Evolutionary conservation across 2,329 filamentous ascomycete species (phyloP).

Genomic region (Curvularia lunata): DNA sequence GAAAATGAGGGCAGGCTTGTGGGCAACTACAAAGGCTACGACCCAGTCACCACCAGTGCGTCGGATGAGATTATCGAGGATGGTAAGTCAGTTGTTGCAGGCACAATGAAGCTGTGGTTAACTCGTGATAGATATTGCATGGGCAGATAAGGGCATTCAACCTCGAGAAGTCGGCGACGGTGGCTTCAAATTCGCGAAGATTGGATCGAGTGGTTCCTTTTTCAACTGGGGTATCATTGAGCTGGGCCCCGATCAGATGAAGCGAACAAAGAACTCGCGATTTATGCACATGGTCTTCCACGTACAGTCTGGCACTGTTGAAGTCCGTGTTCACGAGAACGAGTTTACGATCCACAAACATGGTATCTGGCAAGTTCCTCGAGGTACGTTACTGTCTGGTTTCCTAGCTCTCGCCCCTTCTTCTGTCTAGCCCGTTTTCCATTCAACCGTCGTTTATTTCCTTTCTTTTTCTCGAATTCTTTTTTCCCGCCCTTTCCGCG

Average conservation of each 20-base stretch:
- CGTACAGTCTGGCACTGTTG: slow-evolving; percentile 80
- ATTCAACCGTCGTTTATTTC: not conserved
- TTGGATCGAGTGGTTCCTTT: slow-evolving; percentile 65
- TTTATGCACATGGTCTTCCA: slow-evolving; percentile 99
- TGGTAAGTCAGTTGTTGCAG: slow-evolving; percentile 40
- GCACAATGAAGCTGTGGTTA: slow-evolving; percentile 10
- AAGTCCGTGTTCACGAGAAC: slow-evolving; percentile 76
- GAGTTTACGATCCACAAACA: slow-evolving; percentile 84
- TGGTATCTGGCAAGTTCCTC: slow-evolving; percentile 91
- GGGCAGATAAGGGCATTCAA: slow-evolving; percentile 62
- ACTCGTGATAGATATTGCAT: slow-evolving; percentile 62
- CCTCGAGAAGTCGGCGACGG: slow-evolving; percentile 66
- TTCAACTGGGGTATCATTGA: slow-evolving; percentile 92
- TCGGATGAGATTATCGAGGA: slow-evolving; percentile 59
- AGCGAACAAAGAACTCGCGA: slow-evolving; percentile 87
- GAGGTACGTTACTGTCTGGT: slow-evolving; percentile 68
- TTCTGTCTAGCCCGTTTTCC: not conserved
- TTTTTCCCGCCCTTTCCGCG: not conserved
- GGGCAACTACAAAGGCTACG: slow-evolving; percentile 70
- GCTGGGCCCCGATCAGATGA: slow-evolving; percentile 79
- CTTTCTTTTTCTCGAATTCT: not conserved
- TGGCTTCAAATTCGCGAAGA: slow-evolving; percentile 87
- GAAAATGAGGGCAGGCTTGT: slow-evolving; percentile 65
- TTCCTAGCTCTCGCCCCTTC: not conserved
- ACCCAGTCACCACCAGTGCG: slow-evolving; percentile 63